Evolutionary conservation across 148 eudicot species (phyloP).

Genomic region (Beta vulgaris): DNA sequence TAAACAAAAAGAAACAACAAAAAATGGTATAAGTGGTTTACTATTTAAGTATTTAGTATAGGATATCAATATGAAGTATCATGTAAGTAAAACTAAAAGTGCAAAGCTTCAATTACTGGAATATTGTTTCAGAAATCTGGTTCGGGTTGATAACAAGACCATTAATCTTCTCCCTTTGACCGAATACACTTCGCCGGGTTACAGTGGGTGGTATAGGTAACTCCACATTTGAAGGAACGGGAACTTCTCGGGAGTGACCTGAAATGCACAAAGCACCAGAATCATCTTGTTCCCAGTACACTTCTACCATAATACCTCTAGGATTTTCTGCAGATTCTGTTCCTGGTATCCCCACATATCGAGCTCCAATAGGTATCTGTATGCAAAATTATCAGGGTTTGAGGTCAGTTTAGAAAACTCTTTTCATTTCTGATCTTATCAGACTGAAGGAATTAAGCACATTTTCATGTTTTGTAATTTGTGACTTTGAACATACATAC

Average conservation of each 20-base stretch:
- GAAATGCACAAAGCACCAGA: conserved; percentile 79
- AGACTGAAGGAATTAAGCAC: not conserved
- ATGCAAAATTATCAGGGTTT: not conserved
- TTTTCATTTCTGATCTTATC: not conserved
- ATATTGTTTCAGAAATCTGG: conserved; percentile 34
- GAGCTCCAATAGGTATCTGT: conserved; percentile 88
- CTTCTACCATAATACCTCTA: conserved; percentile 79
- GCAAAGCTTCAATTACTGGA: conserved; percentile 15
- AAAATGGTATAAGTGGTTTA: no score
- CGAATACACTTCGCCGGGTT: conserved; percentile 25
- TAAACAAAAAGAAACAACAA: no score
- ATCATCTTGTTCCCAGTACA: conserved; percentile 87
- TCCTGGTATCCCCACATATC: conserved; percentile 68
- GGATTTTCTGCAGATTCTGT: conserved; percentile 70
- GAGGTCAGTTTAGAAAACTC: not conserved
- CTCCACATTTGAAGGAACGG: conserved; percentile 54
- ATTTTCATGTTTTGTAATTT: not conserved
- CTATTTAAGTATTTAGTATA: no score
- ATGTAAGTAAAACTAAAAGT: not conserved
- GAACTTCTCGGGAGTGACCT: conserved; percentile 61
- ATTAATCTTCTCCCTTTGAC: conserved; percentile 33
- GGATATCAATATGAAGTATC: no score
- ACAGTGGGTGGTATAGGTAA: conserved; percentile 10
- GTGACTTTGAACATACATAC: conserved; percentile 30
- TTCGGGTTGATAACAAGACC: conserved; percentile 64